These are phyloP conservation scores for Penicillium parvum DNA, from an alignment of 495 filamentous ascomycete species.

Conservation along the genomic window DNA sequence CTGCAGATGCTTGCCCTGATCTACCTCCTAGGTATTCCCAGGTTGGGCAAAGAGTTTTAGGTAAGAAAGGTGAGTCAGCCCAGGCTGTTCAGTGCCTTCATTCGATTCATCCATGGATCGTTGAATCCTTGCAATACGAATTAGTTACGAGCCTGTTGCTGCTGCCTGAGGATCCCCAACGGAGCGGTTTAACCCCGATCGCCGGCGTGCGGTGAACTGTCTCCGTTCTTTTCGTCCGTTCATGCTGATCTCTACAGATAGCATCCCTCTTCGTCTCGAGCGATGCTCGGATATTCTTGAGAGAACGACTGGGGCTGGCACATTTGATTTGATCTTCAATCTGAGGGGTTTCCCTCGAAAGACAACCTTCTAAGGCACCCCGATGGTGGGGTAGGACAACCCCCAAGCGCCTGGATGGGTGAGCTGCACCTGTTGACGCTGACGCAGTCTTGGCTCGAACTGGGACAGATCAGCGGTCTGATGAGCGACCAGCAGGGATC, in stretches of 20 bases:
- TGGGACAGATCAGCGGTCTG: slow-evolving; percentile 12
- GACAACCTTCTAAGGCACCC: neutral
- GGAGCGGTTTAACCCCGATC: slow-evolving; percentile 13
- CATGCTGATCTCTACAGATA: neutral
- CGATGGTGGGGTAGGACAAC: neutral
- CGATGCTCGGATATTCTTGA: neutral
- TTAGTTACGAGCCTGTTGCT: neutral
- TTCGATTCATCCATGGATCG: neutral
- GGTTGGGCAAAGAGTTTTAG: too few species aligned
- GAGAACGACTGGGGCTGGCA: too few species aligned
- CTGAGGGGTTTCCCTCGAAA: too few species aligned
- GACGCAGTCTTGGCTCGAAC: neutral
- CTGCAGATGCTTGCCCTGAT: too few species aligned
- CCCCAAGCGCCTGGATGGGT: neutral
- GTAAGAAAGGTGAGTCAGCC: neutral
- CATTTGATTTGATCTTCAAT: too few species aligned
- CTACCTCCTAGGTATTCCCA: too few species aligned
- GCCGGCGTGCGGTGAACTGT: neutral
- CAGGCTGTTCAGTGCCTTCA: neutral
- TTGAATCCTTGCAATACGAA: neutral
- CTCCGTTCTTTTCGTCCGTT: slow-evolving; percentile 7
- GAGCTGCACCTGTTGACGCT: neutral
- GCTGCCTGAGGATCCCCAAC: slow-evolving; percentile 7
- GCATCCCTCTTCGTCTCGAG: neutral
- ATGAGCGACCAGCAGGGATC: neutral